phyloP scores from a whole-genome alignment of 805 yeast species.

The Hermanozyma aechmeae region DNA sequence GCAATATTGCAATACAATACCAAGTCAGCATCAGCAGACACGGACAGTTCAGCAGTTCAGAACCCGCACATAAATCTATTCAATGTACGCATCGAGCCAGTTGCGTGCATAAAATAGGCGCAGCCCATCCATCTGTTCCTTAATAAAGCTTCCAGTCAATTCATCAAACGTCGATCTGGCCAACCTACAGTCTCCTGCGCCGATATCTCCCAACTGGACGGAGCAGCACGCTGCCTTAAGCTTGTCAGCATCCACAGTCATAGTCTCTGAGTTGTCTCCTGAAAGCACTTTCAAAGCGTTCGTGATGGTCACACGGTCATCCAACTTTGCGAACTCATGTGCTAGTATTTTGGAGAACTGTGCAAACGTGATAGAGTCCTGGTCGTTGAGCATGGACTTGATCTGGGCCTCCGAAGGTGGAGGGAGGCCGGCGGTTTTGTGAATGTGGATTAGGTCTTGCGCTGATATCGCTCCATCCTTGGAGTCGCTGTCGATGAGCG shows the following conservation, averaged over 20 bases:
- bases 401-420: slow-evolving; percentile 35
- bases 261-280: slow-evolving; percentile 22
- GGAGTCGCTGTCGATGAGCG: slow-evolving; percentile 67
- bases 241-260: slow-evolving; percentile 39
- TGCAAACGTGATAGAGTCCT: slow-evolving; percentile 48
- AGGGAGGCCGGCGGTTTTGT: slow-evolving; percentile 43
- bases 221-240: slow-evolving; percentile 39
- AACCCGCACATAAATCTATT: too few relatives aligned
- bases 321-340: slow-evolving; percentile 41
- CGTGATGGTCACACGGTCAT: slow-evolving; percentile 38
- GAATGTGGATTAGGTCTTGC: slow-evolving; percentile 46
- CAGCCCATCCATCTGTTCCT: slow-evolving; percentile 48
- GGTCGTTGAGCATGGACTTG: slow-evolving; percentile 40
- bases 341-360: slow-evolving; percentile 59
- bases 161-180: slow-evolving; percentile 36
- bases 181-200: slow-evolving; percentile 37
- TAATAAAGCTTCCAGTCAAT: slow-evolving; percentile 47
- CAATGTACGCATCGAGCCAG: slow-evolving; percentile 48
- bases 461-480: slow-evolving; percentile 57
- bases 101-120: slow-evolving; percentile 50
- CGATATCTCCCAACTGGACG: slow-evolving; percentile 36
- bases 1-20: too few relatives aligned
- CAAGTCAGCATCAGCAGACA: too few relatives aligned
- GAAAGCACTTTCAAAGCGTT: slow-evolving; percentile 54
- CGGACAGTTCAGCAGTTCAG: too few relatives aligned